These are phyloP conservation scores for Pseudotulostoma volvatum DNA, from an alignment of 495 filamentous ascomycete genomes.

Conservation along the genomic window DNA sequence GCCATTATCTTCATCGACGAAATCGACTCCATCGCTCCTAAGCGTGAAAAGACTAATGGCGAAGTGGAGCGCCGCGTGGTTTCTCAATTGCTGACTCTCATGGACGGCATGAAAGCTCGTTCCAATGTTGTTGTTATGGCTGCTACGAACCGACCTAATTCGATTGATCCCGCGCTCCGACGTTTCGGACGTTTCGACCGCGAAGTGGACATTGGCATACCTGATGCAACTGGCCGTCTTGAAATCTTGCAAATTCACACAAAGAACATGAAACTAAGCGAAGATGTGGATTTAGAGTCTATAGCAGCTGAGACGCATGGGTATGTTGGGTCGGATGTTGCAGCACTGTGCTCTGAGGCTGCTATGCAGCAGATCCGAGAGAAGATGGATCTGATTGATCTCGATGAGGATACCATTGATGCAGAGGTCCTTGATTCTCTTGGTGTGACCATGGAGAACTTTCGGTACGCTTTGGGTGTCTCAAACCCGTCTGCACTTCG, in stretches of 20 bases:
- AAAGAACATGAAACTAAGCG: constrained; percentile 98
- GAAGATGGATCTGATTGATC: constrained; percentile 99
- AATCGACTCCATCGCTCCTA: constrained; percentile 93
- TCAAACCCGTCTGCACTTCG: constrained; percentile 97
- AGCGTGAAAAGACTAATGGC: constrained; percentile 89
- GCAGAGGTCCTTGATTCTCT: constrained; percentile 96
- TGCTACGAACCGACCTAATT: constrained; percentile 75
- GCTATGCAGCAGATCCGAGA: constrained; percentile 99
- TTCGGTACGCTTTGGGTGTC: constrained; percentile 92
- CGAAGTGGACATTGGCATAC: constrained; percentile 76
- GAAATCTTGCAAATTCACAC: constrained; percentile 98
- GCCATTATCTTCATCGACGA: constrained; percentile 97
- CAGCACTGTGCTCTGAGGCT: constrained; percentile 96
- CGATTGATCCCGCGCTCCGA: constrained; percentile 86
- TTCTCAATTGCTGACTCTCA: constrained; percentile 93
- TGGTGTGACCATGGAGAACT: constrained; percentile 99
- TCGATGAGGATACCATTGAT: constrained; percentile 97
- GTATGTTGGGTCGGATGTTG: constrained; percentile 96
- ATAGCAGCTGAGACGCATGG: constrained; percentile 97
- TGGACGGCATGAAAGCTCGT: constrained; percentile 94
- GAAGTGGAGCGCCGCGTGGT: constrained; percentile 97
- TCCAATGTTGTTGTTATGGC: constrained; percentile 92
- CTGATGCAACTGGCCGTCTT: constrained; percentile 83
- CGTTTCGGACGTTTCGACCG: constrained; percentile 86
- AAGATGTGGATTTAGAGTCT: constrained; percentile 94